Evolutionary conservation across 352 stramenopile genomes (phyloP), one percentile per base, ranked within the genome.

Genomic region (Albugo candida): DNA sequence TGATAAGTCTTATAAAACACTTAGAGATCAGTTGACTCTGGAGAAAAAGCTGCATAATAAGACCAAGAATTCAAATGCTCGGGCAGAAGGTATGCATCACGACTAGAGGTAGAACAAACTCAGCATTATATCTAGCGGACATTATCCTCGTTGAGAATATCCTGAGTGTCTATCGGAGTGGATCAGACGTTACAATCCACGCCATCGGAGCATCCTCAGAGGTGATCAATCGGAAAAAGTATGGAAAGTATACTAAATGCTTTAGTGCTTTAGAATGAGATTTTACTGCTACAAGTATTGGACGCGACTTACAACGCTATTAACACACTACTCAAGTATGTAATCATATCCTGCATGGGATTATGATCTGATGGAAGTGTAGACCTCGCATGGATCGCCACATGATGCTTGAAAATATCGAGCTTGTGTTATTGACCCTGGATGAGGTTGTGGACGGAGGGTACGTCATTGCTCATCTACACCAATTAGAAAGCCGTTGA

Each of bases 31-130:
- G 53, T 60, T 85, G 34, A 70, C 64, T 39, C 73, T 93, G 37
- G 82, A 94, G 65, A 88, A 88, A 57, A 93, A 91, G 63, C 64
- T 94, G 36, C 88, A 77, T 62, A 55, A 70, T 38, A 94, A 94
- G 65, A 93, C 79, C 39, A 92, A 92, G 61, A 89, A 86, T 61
- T 81, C 71, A 17, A 92, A 75, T 37, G 61, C 81, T 49, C 76
- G 81, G 49, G 50, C 79, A 18, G 82, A 94, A 81, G 76, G 76
- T 84, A 45, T 45, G 41, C 21, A 36, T 38, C 34, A 16, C 36
- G 34, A 6, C 13, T 43, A 8, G 8, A 43, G 17, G 38, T 24
- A 8, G 17, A 24, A 10, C 38, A 10, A 31, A 31, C 8, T 31
- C n/a, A n/a, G n/a, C n/a, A n/a, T 10, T 31, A 31, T 31, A 31